phyloP scores from a whole-genome alignment of 805 yeast species.

The Starmerella potacharoeniae region DNA sequence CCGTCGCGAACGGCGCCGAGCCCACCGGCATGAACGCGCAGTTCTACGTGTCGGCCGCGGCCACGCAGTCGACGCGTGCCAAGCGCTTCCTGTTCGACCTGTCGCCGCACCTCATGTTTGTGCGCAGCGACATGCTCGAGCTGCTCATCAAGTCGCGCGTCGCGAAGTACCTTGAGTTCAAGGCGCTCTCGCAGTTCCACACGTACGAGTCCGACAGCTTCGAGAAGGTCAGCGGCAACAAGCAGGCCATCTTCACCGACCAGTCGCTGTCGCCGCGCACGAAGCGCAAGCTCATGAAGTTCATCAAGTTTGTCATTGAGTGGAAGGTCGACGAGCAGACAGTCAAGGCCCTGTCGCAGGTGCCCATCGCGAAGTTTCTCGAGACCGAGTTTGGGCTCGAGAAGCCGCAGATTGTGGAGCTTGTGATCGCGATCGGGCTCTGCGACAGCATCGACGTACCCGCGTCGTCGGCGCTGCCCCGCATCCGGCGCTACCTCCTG shows the following conservation, averaged over 20 bases:
- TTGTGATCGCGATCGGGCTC: constrained; percentile 77
- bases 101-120: constrained; percentile 77
- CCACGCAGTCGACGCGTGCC: constrained; percentile 27
- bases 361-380: constrained; percentile 51
- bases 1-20: constrained; percentile 41
- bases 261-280: constrained; percentile 62
- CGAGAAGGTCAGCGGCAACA: constrained; percentile 73
- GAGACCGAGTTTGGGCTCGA: constrained; percentile 57
- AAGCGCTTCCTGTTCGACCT: constrained; percentile 66
- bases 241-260: constrained; percentile 88
- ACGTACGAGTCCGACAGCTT: constrained; percentile 88
- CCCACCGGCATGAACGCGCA: constrained; percentile 51
- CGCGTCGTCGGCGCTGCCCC: constrained; percentile 64
- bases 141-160: constrained; percentile 75
- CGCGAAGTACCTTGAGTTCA: constrained; percentile 83
- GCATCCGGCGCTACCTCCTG: constrained; percentile 70
- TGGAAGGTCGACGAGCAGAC: constrained; percentile 51
- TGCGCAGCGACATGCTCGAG: constrained; percentile 75
- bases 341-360: constrained; percentile 44
- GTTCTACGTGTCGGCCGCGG: constrained; percentile 60
- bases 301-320: constrained; percentile 71
- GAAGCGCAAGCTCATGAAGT: constrained; percentile 80
- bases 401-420: constrained; percentile 65
- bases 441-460: constrained; percentile 48
- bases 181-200: constrained; percentile 77